Evolutionary conservation across 75 land plant genomes (phyloP).

Genomic region (Chamaecyparis obtusa): DNA sequence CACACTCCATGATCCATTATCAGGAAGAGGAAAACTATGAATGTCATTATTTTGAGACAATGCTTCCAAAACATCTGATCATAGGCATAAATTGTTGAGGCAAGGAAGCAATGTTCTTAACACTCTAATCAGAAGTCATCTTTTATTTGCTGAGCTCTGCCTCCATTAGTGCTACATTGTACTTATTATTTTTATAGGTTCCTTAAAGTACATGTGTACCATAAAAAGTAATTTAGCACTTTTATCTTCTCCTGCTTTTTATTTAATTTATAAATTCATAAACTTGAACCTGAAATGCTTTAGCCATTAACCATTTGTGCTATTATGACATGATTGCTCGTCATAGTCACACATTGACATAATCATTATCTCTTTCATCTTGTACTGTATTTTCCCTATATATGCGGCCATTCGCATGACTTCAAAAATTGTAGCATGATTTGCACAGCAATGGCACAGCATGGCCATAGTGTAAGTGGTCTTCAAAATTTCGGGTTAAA

Average conservation of each 20-base stretch:
- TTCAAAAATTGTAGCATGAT: background rate
- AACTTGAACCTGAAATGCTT: background rate
- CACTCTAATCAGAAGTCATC: background rate
- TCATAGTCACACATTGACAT: background rate
- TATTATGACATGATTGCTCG: background rate
- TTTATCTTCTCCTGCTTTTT: background rate
- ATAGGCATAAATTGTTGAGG: background rate
- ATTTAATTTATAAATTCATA: background rate
- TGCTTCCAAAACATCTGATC: background rate
- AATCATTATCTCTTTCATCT: background rate
- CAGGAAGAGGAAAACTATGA: too few species aligned
- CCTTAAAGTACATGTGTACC: too few species aligned
- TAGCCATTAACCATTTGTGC: background rate
- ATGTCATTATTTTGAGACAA: background rate
- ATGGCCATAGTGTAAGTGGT: too few species aligned
- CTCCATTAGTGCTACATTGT: too few species aligned
- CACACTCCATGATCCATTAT: too few species aligned
- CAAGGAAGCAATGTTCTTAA: background rate
- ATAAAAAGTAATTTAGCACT: background rate
- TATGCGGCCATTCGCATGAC: background rate
- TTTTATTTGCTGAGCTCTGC: background rate
- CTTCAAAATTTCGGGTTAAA: too few species aligned
- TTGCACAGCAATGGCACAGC: too few species aligned
- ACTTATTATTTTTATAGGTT: too few species aligned
- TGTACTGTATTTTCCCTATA: background rate